Percentiles rank a stretch among this genome's conserved stretches.
Conservation (phyloP, 495 filamentous ascomycete genomes). For the Hamigera avellanea region DNA sequence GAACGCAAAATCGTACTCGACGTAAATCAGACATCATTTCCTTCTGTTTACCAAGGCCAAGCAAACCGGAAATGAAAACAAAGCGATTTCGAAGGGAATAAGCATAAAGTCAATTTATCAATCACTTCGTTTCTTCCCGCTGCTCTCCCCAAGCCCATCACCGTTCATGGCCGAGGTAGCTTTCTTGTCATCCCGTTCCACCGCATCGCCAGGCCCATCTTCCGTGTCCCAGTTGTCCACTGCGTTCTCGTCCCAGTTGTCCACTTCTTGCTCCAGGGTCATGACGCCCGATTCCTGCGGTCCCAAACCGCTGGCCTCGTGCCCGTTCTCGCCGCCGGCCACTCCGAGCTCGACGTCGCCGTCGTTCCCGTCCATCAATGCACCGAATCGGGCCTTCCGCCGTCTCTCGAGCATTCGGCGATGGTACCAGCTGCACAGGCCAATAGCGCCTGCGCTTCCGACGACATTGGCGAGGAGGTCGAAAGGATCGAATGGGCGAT, state of each 20-base stretch:
- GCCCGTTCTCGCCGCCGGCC: slow-evolving; percentile 37
- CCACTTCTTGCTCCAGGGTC: slow-evolving; percentile 60
- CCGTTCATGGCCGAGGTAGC: background rate
- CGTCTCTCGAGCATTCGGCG: slow-evolving; percentile 89
- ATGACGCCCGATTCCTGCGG: slow-evolving; percentile 44
- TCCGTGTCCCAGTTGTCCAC: slow-evolving; percentile 65
- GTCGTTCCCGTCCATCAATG: slow-evolving; percentile 41
- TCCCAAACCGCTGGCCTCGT: slow-evolving; percentile 46
- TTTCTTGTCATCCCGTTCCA: background rate
- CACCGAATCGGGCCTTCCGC: slow-evolving; percentile 60
- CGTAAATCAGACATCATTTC: no score
- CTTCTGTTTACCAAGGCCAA: no score
- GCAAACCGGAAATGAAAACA: background rate
- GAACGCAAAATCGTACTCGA: no score
- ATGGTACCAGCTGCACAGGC: slow-evolving; percentile 80
- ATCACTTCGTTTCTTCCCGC: slow-evolving; percentile 7
- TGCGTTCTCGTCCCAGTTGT: slow-evolving; percentile 76
- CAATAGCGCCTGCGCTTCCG: slow-evolving; percentile 60
- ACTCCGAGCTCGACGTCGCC: slow-evolving; percentile 47
- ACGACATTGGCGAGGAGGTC: slow-evolving; percentile 83
- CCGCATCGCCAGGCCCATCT: slow-evolving; percentile 20
- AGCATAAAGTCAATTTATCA: slow-evolving; percentile 3
- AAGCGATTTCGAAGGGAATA: background rate
- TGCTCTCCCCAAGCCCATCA: background rate
- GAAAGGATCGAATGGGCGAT: slow-evolving; percentile 68